Percentiles rank a stretch among this genome's conserved stretches.
Evolutionary conservation across 768 basidiomycete genomes (phyloP).

Genomic region (Mycena olivaceomarginata): DNA sequence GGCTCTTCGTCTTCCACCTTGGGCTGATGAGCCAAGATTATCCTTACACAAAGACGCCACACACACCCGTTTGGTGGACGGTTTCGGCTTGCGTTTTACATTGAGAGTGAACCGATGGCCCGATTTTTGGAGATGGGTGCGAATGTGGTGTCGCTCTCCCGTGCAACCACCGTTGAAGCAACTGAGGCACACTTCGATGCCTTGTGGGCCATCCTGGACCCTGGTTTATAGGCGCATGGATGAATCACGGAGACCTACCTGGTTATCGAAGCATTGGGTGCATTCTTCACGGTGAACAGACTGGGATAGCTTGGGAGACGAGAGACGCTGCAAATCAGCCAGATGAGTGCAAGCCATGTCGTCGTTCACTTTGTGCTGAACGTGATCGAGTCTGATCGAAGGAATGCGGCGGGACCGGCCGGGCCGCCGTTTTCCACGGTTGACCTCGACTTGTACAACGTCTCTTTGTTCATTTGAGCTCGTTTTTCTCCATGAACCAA

Average conservation of each 20-base stretch:
- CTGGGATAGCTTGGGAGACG: conserved; percentile 78
- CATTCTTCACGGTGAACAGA: conserved; percentile 95
- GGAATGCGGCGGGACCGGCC: not conserved
- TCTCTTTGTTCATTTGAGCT: no score
- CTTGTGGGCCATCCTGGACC: conserved; percentile 79
- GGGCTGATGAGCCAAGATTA: conserved; percentile 5
- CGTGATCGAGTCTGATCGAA: conserved; percentile 17
- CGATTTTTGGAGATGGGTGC: conserved; percentile 81
- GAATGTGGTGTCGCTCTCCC: conserved; percentile 81
- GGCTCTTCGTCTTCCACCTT: conserved; percentile 88
- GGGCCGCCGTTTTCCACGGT: conserved; percentile 8
- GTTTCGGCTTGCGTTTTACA: conserved; percentile 83
- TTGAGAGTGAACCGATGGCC: conserved; percentile 89
- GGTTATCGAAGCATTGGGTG: conserved; percentile 97
- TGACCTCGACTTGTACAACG: not conserved
- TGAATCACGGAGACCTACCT: conserved; percentile 67
- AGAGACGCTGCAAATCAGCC: conserved; percentile 66
- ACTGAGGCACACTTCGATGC: conserved; percentile 91
- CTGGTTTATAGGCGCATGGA: conserved; percentile 19
- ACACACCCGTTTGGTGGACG: conserved; percentile 80
- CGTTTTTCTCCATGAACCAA: not conserved
- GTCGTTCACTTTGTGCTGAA: not conserved
- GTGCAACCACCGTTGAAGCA: conserved; percentile 98
- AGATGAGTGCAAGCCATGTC: conserved; percentile 74
- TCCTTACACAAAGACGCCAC: conserved; percentile 14